Percentiles rank a stretch among this genome's conserved stretches.
These are phyloP conservation scores for Imleria badia DNA, from an alignment of 768 basidiomycete species.

Conservation along the genomic window DNA sequence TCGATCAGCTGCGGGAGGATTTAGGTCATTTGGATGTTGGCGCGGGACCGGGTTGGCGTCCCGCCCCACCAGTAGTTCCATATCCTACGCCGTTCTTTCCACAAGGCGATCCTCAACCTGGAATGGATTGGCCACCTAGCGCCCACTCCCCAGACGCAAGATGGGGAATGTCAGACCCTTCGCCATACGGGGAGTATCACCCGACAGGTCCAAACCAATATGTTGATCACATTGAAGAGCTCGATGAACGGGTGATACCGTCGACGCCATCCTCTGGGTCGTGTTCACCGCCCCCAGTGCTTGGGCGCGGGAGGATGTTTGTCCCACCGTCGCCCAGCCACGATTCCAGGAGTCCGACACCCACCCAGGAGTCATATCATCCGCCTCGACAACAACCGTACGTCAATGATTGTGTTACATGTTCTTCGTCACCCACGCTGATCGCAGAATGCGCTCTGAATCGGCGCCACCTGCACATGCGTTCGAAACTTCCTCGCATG, in stretches of 20 bases:
- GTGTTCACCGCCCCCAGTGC: constrained; percentile 21
- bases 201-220: constrained; percentile 7
- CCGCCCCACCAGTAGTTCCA: no score
- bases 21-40: no score
- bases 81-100: no score
- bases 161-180: constrained; percentile 27
- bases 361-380: constrained; percentile 23
- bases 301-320: constrained; percentile 6
- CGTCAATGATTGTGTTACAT: constrained; percentile 12
- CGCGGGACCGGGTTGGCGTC: no score
- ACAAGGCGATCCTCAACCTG: constrained; percentile 29
- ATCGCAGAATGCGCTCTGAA: constrained; percentile 25
- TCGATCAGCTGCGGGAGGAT: no score
- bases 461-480: constrained; percentile 29
- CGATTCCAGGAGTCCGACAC: constrained; percentile 25
- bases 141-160: constrained; percentile 18
- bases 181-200: constrained; percentile 4
- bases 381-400: constrained; percentile 15
- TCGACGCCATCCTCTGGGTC: constrained; percentile 16
- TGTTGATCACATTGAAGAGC: constrained; percentile 2
- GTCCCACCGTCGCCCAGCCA: constrained; percentile 20
- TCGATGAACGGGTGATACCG: constrained; percentile 24
- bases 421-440: constrained; percentile 11
- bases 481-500: constrained; percentile 11
- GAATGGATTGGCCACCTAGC: constrained; percentile 1